A percentile compares a stretch with the other conserved stretches of the same genome.
Conservation (phyloP, 1,139 yeast genomes). For the Hansenula lynferdii region DNA sequence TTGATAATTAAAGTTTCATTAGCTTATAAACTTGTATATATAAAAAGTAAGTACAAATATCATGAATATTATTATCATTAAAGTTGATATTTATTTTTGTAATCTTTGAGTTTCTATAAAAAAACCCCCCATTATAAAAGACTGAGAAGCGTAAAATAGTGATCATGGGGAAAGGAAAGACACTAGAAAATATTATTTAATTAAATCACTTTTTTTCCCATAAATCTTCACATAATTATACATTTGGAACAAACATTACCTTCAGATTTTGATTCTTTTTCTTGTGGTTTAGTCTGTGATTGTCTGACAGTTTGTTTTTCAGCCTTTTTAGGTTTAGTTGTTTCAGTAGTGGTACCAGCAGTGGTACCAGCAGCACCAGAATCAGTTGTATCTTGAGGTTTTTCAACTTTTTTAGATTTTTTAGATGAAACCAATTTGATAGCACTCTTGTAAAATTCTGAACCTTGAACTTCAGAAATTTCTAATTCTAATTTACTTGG, state of each 20-base stretch:
- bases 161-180: too few species aligned
- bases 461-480: constrained; percentile 56
- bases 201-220: too few species aligned
- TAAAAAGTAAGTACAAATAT: too few species aligned
- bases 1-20: too few species aligned
- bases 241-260: constrained; percentile 7
- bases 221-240: constrained; percentile 11
- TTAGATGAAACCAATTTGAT: constrained; percentile 6
- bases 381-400: background rate
- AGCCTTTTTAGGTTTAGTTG: background rate
- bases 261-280: constrained; percentile 2
- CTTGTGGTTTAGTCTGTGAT: constrained; percentile 10
- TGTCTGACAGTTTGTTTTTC: constrained; percentile 5
- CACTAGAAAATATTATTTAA: too few species aligned
- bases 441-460: constrained; percentile 30
- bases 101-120: too few species aligned
- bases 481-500: constrained; percentile 61
- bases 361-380: background rate
- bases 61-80: too few species aligned
- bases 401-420: background rate
- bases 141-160: too few species aligned
- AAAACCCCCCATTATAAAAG: too few species aligned
- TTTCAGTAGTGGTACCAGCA: background rate
- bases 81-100: too few species aligned
- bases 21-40: too few species aligned